Percentiles rank a stretch among this genome's conserved stretches.
Conservation (phyloP, 805 yeast species). For the Hanseniaspora pseudoguilliermondii region DNA sequence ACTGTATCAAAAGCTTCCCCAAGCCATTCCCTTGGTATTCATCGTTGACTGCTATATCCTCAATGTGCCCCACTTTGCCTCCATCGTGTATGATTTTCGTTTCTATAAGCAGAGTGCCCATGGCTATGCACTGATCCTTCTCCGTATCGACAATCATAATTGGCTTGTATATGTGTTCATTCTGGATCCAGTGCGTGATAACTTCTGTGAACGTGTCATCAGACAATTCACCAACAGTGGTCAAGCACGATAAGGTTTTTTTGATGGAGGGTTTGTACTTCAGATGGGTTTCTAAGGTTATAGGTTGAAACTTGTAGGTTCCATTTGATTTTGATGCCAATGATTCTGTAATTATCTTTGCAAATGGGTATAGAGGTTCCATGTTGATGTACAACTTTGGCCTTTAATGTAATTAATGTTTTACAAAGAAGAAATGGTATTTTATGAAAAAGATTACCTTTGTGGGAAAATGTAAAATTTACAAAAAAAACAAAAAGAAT, state of each 20-base stretch:
- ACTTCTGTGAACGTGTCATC: constrained; percentile 37
- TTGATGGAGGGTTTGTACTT: constrained; percentile 1
- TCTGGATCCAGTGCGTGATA: constrained; percentile 45
- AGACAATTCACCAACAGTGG: constrained; percentile 69
- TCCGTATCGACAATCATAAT: constrained; percentile 48
- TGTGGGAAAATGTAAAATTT: too few species aligned
- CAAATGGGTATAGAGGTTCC: not conserved
- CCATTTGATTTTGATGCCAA: not conserved
- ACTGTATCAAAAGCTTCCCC: constrained; percentile 55
- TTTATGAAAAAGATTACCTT: too few species aligned
- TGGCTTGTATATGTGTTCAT: constrained; percentile 42
- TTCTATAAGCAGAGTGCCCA: constrained; percentile 73
- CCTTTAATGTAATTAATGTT: too few species aligned
- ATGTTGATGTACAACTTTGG: not conserved
- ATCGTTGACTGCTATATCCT: constrained; percentile 72
- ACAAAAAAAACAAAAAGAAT: too few species aligned
- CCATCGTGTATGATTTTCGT: constrained; percentile 71
- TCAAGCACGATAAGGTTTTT: constrained; percentile 41
- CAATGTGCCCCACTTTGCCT: constrained; percentile 85
- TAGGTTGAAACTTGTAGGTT: not conserved
- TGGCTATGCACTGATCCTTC: constrained; percentile 51
- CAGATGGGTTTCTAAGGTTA: constrained; percentile 11
- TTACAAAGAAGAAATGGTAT: not conserved
- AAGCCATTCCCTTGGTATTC: constrained; percentile 73
- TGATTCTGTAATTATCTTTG: not conserved